A percentile compares a stretch with the other conserved stretches of the same genome.
These are phyloP conservation scores for Zea luxurians DNA, from an alignment of 176 grass and related monocot species.

Conservation along the genomic window DNA sequence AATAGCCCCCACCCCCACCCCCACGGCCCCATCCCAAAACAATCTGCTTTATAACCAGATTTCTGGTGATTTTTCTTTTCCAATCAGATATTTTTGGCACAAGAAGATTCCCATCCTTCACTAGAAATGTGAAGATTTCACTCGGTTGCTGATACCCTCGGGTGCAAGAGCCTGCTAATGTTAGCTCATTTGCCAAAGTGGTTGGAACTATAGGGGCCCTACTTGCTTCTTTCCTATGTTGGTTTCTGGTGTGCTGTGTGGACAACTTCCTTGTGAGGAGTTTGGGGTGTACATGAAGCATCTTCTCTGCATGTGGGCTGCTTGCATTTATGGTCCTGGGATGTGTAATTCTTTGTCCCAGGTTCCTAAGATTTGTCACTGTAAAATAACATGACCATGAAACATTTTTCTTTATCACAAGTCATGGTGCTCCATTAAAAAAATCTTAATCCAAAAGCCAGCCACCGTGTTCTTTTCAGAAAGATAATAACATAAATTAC, in stretches of 20 bases:
- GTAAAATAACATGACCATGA: neutral
- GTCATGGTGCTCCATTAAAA: neutral
- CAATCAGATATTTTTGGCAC: slow-evolving; percentile 9
- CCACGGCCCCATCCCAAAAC: too few relatives aligned
- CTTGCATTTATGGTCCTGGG: slow-evolving; percentile 37
- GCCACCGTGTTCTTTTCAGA: neutral
- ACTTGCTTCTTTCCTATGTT: slow-evolving; percentile 35
- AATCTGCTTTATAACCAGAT: neutral
- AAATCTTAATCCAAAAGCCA: slow-evolving; percentile 6
- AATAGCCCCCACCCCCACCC: neutral
- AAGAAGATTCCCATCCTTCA: slow-evolving; percentile 15
- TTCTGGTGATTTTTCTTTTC: neutral
- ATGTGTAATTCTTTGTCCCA: slow-evolving; percentile 20
- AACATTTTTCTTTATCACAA: neutral
- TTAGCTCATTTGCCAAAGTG: slow-evolving; percentile 30
- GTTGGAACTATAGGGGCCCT: slow-evolving; percentile 36
- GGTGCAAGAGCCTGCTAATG: slow-evolving; percentile 19
- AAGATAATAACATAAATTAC: neutral
- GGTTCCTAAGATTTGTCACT: slow-evolving; percentile 23
- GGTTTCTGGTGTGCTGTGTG: slow-evolving; percentile 11
- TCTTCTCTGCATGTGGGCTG: slow-evolving; percentile 6
- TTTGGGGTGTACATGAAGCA: slow-evolving; percentile 27
- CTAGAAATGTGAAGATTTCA: slow-evolving; percentile 14
- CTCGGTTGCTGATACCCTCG: slow-evolving; percentile 17
- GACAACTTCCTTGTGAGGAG: slow-evolving; percentile 36